Evolutionary conservation across 768 basidiomycete genomes (phyloP), one percentile per base, ranked within the genome.

Genomic region (Russula compacta): DNA sequence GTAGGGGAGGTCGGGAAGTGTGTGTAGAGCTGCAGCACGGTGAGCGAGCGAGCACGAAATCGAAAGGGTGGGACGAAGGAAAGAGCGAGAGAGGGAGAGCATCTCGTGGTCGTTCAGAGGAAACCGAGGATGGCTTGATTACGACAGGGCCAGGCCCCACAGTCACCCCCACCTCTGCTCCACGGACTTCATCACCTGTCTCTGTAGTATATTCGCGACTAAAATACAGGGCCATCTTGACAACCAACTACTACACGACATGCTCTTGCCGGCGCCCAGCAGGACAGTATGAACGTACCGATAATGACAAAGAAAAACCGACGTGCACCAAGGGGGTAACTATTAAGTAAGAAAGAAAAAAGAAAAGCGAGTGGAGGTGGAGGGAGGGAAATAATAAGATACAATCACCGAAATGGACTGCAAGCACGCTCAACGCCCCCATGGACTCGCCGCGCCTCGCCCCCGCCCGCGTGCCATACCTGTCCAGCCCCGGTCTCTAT

Each of bases 1-100:
- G 70, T 93, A 94, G 48, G 91, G 88, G 35, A 95, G 77, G 43
- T 82, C 75, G 5, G 92, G 92, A 21, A 94, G 81, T 6, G 87
- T 86, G 74, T 92, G 89, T 39, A 83, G 75, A 14, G 74, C 66
- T 43, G 75, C 68, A 33, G 74, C 69, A 15, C 75, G 73, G 54
- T 76, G 74, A 2, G 72, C 73, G 58, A 83, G 77, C 15, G 79
- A 61, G 55, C 84, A 81, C 46, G 64, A 62, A 60, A 46, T 81
- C 46, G 64, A 62, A 60, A 46, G 24, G 55, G 50, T 40, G 19
- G 47, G 43, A 12, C 15, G 58, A 53, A 5, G 11, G n/a, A 59
- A 39, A 19, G 58, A 53, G 5, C 58, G 58, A 59, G 36, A 29
- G 24, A 29, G 36, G 24, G 58, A 53, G 29, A 53, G 43, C 24